Percentiles rank a stretch among this genome's conserved stretches.
Evolutionary conservation across 2,329 filamentous ascomycete species (phyloP).

Genomic region (Arthrobotrys megalospora): DNA sequence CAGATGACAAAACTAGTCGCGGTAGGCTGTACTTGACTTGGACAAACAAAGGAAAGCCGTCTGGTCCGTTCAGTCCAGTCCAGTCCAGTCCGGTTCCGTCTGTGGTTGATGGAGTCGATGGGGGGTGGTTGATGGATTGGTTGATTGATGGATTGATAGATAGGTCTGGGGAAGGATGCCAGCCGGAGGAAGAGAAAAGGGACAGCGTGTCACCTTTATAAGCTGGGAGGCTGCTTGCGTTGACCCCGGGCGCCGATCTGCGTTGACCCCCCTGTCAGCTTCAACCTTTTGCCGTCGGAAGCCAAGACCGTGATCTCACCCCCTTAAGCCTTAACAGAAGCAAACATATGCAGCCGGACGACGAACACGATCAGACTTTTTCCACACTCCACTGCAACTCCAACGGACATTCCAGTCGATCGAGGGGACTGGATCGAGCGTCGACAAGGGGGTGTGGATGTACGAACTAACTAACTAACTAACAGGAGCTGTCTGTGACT

Average conservation of each 20-base stretch:
- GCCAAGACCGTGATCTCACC: conserved; percentile 57
- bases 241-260: conserved; percentile 38
- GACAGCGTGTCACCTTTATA: conserved; percentile 57
- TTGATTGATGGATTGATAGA: conserved; percentile 1
- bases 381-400: not conserved
- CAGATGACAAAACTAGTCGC: conserved; percentile 9
- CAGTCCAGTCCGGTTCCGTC: not conserved
- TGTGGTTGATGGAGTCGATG: not conserved
- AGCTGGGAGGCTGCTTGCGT: conserved; percentile 35
- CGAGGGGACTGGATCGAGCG: conserved; percentile 8
- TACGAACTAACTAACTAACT: too few species aligned
- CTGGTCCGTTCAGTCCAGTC: not conserved
- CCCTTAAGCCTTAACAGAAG: conserved; percentile 45
- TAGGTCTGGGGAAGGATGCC: conserved; percentile 27
- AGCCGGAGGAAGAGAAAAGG: conserved; percentile 9
- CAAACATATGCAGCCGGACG: conserved; percentile 23
- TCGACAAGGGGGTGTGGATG: not conserved
- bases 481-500: conserved; percentile 3
- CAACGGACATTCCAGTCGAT: conserved; percentile 43
- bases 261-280: conserved; percentile 12
- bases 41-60: conserved; percentile 20
- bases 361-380: conserved; percentile 6
- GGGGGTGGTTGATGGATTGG: not conserved
- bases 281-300: conserved; percentile 58
- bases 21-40: conserved; percentile 28